Conservation (phyloP, 257 asterid species). For the Galeopsis tetrahit region DNA sequence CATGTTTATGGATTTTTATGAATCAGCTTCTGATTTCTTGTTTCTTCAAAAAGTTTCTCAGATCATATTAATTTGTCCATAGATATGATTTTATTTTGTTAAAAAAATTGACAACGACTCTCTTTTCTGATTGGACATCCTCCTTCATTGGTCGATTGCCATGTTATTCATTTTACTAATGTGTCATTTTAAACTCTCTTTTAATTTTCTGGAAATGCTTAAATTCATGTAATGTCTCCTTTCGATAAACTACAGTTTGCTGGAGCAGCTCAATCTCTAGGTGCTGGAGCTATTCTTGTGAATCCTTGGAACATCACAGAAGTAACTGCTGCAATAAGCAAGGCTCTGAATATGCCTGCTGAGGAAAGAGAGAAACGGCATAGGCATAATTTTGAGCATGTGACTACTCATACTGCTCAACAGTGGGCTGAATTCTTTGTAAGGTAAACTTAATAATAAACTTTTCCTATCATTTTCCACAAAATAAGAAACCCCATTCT, state of each 20-base stretch:
- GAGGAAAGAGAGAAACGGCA: slow-evolving; percentile 98
- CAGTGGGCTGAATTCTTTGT: slow-evolving; percentile 98
- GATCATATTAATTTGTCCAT: slow-evolving; percentile 12
- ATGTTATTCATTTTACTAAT: background rate
- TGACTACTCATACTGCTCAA: slow-evolving; percentile 96
- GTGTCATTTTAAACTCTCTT: slow-evolving; percentile 5
- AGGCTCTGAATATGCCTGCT: slow-evolving; percentile 82
- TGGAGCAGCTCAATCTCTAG: slow-evolving; percentile 99
- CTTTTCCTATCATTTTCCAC: slow-evolving; percentile 23
- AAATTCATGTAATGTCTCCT: slow-evolving; percentile 26
- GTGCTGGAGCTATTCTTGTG: slow-evolving; percentile 97
- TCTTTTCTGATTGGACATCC: slow-evolving; percentile 23
- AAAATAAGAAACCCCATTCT: background rate
- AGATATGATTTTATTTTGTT: slow-evolving; percentile 17
- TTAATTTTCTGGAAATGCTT: slow-evolving; percentile 23
- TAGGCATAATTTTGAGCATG: slow-evolving; percentile 78
- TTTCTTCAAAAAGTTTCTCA: slow-evolving; percentile 23
- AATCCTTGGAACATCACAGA: slow-evolving; percentile 99
- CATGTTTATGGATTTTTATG: slow-evolving; percentile 7
- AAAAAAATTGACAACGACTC: slow-evolving; percentile 24
- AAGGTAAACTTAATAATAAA: slow-evolving; percentile 51
- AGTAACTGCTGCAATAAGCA: slow-evolving; percentile 61
- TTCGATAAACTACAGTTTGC: slow-evolving; percentile 68
- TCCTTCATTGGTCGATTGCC: background rate
- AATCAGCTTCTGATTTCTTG: slow-evolving; percentile 21